Conservation (phyloP, 805 yeast species). For the Hanseniaspora guilliermondii region DNA sequence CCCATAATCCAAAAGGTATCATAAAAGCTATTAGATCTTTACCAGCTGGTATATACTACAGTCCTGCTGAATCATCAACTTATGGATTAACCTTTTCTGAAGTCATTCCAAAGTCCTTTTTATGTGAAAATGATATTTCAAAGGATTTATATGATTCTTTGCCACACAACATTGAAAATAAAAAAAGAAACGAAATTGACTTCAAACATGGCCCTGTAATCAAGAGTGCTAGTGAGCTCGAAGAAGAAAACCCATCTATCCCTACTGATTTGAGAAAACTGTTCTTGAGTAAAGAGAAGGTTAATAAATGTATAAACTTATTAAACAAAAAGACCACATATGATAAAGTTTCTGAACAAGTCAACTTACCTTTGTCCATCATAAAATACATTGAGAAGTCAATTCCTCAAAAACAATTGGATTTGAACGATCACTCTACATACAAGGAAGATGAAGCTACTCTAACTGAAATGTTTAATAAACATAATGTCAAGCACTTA, state of each 20-base stretch:
- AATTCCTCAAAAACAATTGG: neutral
- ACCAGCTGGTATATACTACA: slow-evolving; percentile 47
- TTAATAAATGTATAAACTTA: neutral
- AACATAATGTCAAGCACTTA: neutral
- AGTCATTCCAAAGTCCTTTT: slow-evolving; percentile 54
- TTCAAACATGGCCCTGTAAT: slow-evolving; percentile 33
- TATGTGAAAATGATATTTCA: slow-evolving; percentile 53
- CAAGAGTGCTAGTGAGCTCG: slow-evolving; percentile 18
- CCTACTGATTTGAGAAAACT: neutral
- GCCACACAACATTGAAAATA: slow-evolving; percentile 23
- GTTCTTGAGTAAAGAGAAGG: neutral
- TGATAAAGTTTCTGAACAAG: neutral
- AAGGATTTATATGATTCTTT: slow-evolving; percentile 24
- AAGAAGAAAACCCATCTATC: neutral
- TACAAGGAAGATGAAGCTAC: neutral
- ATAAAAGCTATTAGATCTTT: slow-evolving; percentile 26
- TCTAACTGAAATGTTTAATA: neutral
- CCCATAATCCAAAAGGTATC: slow-evolving; percentile 47
- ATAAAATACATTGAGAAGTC: neutral
- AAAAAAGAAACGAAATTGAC: slow-evolving; percentile 20
- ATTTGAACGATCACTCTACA: neutral
- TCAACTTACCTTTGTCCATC: neutral
- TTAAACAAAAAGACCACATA: neutral
- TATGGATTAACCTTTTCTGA: slow-evolving; percentile 34
- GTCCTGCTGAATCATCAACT: slow-evolving; percentile 56